phyloP scores from a whole-genome alignment of 106 monocot species.

The Amphibolis antarctica region DNA sequence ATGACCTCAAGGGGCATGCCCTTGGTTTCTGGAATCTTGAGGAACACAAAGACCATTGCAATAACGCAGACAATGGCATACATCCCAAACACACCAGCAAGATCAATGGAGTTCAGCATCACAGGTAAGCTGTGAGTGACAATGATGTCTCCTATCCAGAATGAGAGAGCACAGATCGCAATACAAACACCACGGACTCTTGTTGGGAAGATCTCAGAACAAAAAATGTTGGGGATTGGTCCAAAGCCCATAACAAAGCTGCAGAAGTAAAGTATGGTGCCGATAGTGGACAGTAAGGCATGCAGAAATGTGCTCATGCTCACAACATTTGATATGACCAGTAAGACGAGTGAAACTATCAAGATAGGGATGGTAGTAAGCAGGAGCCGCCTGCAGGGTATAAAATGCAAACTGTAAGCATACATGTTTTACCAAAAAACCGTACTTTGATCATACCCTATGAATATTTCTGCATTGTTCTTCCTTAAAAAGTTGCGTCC shows the following conservation, averaged over 20 bases:
- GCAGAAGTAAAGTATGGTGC: slow-evolving; percentile 28
- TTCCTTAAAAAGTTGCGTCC: too few relatives aligned
- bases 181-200: slow-evolving; percentile 24
- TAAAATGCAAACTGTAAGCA: background rate
- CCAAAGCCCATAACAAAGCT: slow-evolving; percentile 24
- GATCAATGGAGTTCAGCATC: slow-evolving; percentile 18
- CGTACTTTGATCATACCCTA: too few relatives aligned
- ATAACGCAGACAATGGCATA: slow-evolving; percentile 15
- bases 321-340: slow-evolving; percentile 17
- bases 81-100: slow-evolving; percentile 25
- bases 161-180: slow-evolving; percentile 21
- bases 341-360: slow-evolving; percentile 10
- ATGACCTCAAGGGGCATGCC: slow-evolving; percentile 33
- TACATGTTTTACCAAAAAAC: too few relatives aligned
- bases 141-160: slow-evolving; percentile 21
- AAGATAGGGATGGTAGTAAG: slow-evolving; percentile 19
- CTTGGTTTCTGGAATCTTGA: slow-evolving; percentile 24
- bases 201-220: slow-evolving; percentile 25
- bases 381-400: slow-evolving; percentile 13
- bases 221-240: slow-evolving; percentile 23
- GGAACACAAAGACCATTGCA: slow-evolving; percentile 12
- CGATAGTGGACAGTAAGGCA: slow-evolving; percentile 19
- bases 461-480: too few relatives aligned
- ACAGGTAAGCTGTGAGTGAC: slow-evolving; percentile 23
- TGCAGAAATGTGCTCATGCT: slow-evolving; percentile 13